Conservation (phyloP, 495 filamentous ascomycete genomes). For the Talaromyces thailandensis region DNA sequence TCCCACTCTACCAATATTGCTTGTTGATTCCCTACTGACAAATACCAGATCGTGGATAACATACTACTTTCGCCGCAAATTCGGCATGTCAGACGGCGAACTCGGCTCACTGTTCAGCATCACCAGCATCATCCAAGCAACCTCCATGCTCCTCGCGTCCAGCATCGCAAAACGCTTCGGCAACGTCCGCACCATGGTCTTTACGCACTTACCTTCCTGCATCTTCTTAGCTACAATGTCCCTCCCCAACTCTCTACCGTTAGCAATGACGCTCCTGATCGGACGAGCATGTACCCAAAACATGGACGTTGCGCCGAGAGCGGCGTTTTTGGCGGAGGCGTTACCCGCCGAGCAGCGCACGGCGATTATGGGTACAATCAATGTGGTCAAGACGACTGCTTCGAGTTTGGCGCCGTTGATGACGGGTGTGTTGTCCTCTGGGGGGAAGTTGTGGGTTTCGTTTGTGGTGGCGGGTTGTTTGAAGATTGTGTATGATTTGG, state of each 20-base stretch:
- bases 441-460: conserved; percentile 55
- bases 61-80: conserved; percentile 73
- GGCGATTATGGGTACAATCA: conserved; percentile 64
- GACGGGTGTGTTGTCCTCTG: conserved; percentile 60
- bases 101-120: conserved; percentile 63
- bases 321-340: conserved; percentile 68
- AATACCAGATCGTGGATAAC: conserved; percentile 51
- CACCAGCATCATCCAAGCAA: conserved; percentile 55
- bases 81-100: conserved; percentile 56
- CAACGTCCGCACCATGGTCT: conserved; percentile 80
- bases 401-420: conserved; percentile 56
- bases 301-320: conserved; percentile 77
- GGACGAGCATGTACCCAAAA: conserved; percentile 61
- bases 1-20: too few species aligned
- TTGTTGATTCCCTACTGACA: background rate
- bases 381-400: conserved; percentile 56
- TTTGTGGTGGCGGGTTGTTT: conserved; percentile 64
- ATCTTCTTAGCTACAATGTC: conserved; percentile 64
- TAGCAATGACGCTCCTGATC: conserved; percentile 55
- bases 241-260: conserved; percentile 40
- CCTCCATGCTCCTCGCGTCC: conserved; percentile 63
- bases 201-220: conserved; percentile 72
- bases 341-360: conserved; percentile 68
- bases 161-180: conserved; percentile 71
- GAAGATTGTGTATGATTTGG: conserved; percentile 65